Percentiles rank a stretch among this genome's conserved stretches.
phyloP scores from a whole-genome alignment of 2,329 filamentous ascomycete genomes.

The Thelonectria discophora region DNA sequence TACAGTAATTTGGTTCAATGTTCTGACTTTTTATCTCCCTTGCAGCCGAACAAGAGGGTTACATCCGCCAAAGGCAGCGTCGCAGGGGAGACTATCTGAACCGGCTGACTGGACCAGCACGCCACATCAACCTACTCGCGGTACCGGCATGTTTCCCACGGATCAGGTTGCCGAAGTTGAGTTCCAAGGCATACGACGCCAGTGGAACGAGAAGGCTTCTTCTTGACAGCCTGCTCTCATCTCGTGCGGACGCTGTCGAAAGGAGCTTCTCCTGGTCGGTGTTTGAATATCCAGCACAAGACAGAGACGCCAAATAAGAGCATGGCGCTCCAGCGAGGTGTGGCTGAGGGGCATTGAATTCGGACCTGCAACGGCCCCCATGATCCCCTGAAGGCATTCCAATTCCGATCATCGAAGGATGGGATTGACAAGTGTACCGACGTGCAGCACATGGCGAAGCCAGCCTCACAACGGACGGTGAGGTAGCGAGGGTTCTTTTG shows the following conservation, averaged over 20 bases:
- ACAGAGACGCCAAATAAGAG: background rate
- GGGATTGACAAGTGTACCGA: background rate
- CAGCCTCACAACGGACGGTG: background rate
- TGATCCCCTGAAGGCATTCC: conserved; percentile 1
- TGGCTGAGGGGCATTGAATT: background rate
- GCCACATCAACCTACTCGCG: background rate
- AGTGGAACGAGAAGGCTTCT: background rate
- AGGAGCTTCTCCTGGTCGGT: background rate
- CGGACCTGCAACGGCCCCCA: background rate
- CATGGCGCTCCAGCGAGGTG: background rate
- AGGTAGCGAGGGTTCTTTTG: background rate
- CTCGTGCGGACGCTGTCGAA: background rate
- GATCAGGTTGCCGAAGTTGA: conserved; percentile 1
- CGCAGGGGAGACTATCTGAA: background rate
- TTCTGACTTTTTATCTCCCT: conserved; percentile 2
- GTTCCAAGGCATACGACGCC: background rate
- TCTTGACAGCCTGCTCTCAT: background rate
- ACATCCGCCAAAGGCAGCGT: background rate
- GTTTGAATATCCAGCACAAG: background rate
- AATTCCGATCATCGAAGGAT: conserved; percentile 10
- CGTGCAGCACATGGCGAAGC: background rate
- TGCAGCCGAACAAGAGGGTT: conserved; percentile 3
- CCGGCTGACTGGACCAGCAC: background rate
- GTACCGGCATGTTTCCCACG: conserved; percentile 4
- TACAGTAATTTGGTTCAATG: background rate